Evolutionary conservation across 1,139 yeast genomes (phyloP).

Genomic region (Blastobotrys persicus): DNA sequence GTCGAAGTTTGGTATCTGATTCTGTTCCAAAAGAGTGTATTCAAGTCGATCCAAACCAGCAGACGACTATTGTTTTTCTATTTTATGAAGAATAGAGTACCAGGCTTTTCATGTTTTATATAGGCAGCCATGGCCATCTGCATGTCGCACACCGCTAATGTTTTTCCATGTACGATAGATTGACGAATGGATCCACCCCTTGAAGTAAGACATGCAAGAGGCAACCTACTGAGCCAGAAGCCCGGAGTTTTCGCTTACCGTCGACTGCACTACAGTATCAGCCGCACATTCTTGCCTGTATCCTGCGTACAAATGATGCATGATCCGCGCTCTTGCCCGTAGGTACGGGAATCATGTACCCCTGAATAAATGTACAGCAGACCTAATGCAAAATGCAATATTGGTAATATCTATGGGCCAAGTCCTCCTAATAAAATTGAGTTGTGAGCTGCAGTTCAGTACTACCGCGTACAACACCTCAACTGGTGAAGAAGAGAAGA

Average conservation of each 20-base stretch:
- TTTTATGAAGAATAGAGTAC: background rate
- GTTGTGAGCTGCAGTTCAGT: too few species aligned
- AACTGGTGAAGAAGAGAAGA: too few species aligned
- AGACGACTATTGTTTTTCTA: background rate
- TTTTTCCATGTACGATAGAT: background rate
- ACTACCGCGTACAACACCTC: too few species aligned
- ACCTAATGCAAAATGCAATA: background rate
- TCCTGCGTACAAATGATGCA: background rate
- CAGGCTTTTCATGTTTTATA: background rate
- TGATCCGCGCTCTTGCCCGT: background rate
- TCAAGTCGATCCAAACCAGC: constrained; percentile 2
- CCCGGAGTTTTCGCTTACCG: background rate
- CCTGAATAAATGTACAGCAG: background rate
- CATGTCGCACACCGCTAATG: background rate
- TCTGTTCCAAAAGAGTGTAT: background rate
- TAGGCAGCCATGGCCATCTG: background rate
- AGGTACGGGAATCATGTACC: background rate
- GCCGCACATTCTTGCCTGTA: background rate
- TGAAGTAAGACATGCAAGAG: background rate
- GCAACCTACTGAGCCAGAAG: background rate
- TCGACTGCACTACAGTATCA: background rate
- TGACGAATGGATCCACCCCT: background rate
- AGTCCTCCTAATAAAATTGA: background rate
- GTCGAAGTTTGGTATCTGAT: background rate
- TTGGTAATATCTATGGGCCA: background rate